Base-by-base conservation (phyloP, 345 rosid genomes). In the Microthlaspi erraticum region DNA sequence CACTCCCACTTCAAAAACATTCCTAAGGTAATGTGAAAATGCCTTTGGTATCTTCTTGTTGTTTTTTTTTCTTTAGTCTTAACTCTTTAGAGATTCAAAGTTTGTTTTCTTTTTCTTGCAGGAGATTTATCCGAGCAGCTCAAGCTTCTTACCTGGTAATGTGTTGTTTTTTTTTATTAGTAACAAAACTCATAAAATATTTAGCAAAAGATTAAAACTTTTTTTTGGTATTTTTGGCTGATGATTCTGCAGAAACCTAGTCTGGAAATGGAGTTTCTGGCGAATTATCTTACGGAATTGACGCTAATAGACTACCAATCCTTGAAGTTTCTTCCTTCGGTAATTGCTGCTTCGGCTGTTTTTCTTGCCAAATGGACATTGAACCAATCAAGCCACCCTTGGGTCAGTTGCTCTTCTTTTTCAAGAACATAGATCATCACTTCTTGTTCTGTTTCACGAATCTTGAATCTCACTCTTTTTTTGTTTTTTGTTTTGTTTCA, bases 281-380 rank as follows among this genome's bases (percentile, higher is more conserved):
- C 96, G 23, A 81, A 88, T 68, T 93, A 90, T 77, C 83, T 90
- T 1, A 84, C 92, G 48, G 98, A 93, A 76, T 64, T 93, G 77
- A 82, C 98, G 31, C 64, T 93, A 62, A 16, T 82, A 4, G 89
- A 90, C 49, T 82, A 82, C 8, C 56, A 63, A 18, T 90, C 88
- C 84, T 63, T 93, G 80, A 87, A 73, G 50, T 87, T 77, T 26
- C 83, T 85, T 48, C 98, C 98, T 65, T 93, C 98, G 31, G 63
- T 84, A 19, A 77, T 87, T 61, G 97, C 98, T 75, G 97, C 98
- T 14, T 88, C 98, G 7, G 88, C 97, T 52, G 91, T 93, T 20
- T 89, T 93, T 75, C 96, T 93, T 9, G 94, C 96, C 54, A 83
- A 82, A 76, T 93, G 98, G 98, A 93, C 98, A 3, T 43, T 91